Conservation (phyloP, 2,329 filamentous ascomycete species). For the Fusarium praegraminearum region DNA sequence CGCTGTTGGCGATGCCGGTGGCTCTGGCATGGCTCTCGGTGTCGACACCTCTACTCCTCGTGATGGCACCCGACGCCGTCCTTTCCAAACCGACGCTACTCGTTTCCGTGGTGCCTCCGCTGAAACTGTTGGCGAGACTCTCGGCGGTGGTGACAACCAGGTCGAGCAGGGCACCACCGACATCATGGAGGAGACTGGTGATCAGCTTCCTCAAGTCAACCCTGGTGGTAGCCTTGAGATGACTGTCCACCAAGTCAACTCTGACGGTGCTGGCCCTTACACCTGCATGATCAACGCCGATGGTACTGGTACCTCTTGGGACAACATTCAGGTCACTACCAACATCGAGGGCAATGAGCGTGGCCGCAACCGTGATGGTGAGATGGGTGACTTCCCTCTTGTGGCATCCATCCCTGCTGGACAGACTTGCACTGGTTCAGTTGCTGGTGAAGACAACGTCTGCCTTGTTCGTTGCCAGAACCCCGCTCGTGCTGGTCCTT, state of each 20-base stretch:
- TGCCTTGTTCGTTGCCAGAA: conserved; percentile 26
- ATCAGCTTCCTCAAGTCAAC: conserved; percentile 68
- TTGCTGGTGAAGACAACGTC: conserved; percentile 15
- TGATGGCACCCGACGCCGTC: conserved; percentile 69
- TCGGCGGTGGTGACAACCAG: conserved; percentile 6
- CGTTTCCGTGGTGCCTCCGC: conserved; percentile 5
- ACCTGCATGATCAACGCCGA: conserved; percentile 73
- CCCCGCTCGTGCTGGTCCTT: conserved; percentile 5
- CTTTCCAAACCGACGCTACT: conserved; percentile 73
- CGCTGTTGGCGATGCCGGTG: conserved; percentile 67
- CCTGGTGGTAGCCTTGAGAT: conserved; percentile 68
- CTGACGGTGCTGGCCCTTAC: conserved; percentile 62
- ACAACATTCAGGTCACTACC: neutral
- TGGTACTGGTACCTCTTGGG: conserved; percentile 55
- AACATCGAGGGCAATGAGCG: conserved; percentile 13
- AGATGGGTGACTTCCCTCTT: conserved; percentile 6
- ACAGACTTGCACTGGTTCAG: conserved; percentile 12
- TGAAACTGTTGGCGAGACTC: conserved; percentile 12
- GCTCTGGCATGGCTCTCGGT: conserved; percentile 64
- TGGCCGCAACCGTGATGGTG: conserved; percentile 14
- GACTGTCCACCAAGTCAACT: conserved; percentile 59
- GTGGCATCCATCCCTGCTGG: conserved; percentile 16
- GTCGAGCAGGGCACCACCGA: conserved; percentile 41
- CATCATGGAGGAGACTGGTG: conserved; percentile 69
- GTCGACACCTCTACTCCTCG: conserved; percentile 69